Base-by-base conservation (phyloP, 2,329 filamentous ascomycete genomes). In the Aspergillus chevalieri region DNA sequence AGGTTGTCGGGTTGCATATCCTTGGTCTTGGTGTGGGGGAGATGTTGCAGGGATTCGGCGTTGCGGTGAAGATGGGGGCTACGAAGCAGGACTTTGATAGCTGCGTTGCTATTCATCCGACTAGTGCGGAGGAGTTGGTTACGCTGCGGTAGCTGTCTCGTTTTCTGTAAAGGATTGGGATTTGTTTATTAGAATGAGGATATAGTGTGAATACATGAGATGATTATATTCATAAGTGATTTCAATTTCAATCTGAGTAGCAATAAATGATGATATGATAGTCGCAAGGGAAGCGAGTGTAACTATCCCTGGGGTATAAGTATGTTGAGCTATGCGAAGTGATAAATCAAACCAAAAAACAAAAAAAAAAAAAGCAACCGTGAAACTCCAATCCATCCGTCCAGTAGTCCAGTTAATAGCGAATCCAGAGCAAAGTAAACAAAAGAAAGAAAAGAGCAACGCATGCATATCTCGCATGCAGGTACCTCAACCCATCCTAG, bases 31-130 rank as follows among this genome's bases (percentile, higher is more conserved):
- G 68, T 10, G 66, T 74, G 50, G 65, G 74, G 57, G 80, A 90
- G 78, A 85, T 89, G 82, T 74, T 89, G 61, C 81, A 90, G 70
- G 81, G 86, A 56, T 87, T 90, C 65, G 86, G 84, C 45, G 84
- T 89, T 19, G 86, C 85, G 14, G 70, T 89, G 58, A 88, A 87
- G 78, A 89, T 89, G 86, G 86, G 86, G 42, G 86, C 86, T 30
- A 88, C 82, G 48, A 89, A 89, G 80, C 79, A 78, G 57, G 84
- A 88, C 67, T 86, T 89, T 67, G 86, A 89, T 64, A 84, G 75
- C 63, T 86, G 83, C 60, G 83, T 89, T 47, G 85, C 86, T 51
- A 89, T 89, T 59, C 86, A 89, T 70, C 86, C 86, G 17, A 89
- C 86, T 10, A 86, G 83, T 58, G 82, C 86, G 1, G 86, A 89